Evolutionary conservation across 129 eudicot species (phyloP).

Genomic region (Erigeron canadensis): DNA sequence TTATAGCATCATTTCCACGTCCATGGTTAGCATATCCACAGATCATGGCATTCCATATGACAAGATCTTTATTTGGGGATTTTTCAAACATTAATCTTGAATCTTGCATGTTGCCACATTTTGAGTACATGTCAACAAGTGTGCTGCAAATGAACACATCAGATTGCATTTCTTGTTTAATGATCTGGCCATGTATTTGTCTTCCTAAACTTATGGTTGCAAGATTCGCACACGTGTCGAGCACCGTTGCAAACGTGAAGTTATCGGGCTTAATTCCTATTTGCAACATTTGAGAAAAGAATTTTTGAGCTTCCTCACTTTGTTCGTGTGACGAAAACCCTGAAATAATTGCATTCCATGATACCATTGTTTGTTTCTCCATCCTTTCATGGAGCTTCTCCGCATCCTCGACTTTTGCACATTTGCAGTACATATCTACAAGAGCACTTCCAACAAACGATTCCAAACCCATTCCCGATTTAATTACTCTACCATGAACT

Average conservation of each 20-base stretch:
- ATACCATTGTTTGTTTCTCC: constrained; percentile 65
- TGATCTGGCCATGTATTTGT: constrained; percentile 84
- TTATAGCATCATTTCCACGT: constrained; percentile 58
- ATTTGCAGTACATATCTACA: constrained; percentile 91
- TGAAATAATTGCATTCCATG: constrained; percentile 89
- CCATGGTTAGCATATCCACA: constrained; percentile 86
- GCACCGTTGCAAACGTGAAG: constrained; percentile 86
- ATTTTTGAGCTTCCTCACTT: constrained; percentile 73
- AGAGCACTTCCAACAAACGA: constrained; percentile 68
- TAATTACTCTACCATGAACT: constrained; percentile 61
- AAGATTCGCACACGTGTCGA: constrained; percentile 84
- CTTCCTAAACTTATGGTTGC: constrained; percentile 79
- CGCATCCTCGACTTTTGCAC: constrained; percentile 73
- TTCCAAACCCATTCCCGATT: constrained; percentile 62
- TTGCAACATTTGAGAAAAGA: constrained; percentile 68
- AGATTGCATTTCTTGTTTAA: constrained; percentile 74
- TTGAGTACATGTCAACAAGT: constrained; percentile 88
- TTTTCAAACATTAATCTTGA: constrained; percentile 60
- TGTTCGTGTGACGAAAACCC: constrained; percentile 57
- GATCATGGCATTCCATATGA: constrained; percentile 78
- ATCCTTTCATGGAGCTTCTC: constrained; percentile 69
- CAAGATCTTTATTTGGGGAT: constrained; percentile 53
- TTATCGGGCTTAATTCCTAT: constrained; percentile 65
- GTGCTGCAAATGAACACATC: constrained; percentile 77
- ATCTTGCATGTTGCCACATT: constrained; percentile 77